Evolutionary conservation across 805 yeast genomes (phyloP), one percentile per base, ranked within the genome.

Genomic region (Nakazawaea wyomingensis): DNA sequence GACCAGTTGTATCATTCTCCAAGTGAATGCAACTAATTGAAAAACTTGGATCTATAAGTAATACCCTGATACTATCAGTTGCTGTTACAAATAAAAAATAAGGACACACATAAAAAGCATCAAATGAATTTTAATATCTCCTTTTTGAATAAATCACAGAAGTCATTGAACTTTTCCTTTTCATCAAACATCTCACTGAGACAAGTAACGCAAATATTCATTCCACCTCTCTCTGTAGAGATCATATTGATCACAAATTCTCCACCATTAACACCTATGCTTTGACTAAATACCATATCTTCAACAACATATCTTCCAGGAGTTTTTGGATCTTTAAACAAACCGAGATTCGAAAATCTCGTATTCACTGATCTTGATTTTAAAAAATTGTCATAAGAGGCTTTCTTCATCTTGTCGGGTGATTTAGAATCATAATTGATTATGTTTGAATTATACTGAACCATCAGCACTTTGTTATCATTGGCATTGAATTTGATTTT

Each of bases 241-340:
- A 43, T 21, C 16, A 37, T 17, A 21, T 43, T 43, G 8, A 37
- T 10, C 2, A 37, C 41, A 9, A 34, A 16, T 4, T 10, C 17
- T 16, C 43, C 46, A 27, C 46, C 46, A 29, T 28, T 34, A 9
- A 26, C 19, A n/a, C 46, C 46, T 11, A 43, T 22, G 22, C 39
- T 33, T 34, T 43, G 46, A 14, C 24, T 38, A 39, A 43, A 43
- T 3, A 43, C 17, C 14, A 43, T 33, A n/a, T 43, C 46, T 16
- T 38, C 33, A 30, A 38, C 19, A 8, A 18, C 20, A 26, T 11
- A 38, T 27, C 22, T 33, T 14, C 37, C 36, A 13, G 18, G 11
- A 16, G 8, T 16, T 13, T 29, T 37, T 29, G 27, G 8, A 24
- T n/a, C n/a, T n/a, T 38, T 37, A 33, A 43, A 28, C 4, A 34